These are phyloP conservation scores for Phaeosphaeria sp. DNA, from an alignment of 2,329 filamentous ascomycete species.

Conservation along the genomic window DNA sequence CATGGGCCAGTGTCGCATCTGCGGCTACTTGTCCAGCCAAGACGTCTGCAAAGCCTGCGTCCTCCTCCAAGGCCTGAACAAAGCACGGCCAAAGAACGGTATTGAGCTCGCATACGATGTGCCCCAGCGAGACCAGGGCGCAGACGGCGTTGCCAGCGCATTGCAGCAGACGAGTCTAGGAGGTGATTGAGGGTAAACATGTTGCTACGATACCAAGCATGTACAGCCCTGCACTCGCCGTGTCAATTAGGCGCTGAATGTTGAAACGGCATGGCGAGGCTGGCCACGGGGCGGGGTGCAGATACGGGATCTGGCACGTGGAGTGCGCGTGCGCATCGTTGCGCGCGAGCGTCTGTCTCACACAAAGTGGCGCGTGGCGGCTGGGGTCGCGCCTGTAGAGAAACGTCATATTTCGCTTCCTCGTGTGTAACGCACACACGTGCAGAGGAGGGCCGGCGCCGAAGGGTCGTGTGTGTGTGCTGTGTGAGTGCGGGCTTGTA, in stretches of 20 bases:
- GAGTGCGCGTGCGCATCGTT: background rate
- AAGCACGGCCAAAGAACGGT: constrained; percentile 58
- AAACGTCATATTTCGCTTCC: background rate
- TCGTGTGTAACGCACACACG: background rate
- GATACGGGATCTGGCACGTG: background rate
- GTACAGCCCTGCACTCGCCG: background rate
- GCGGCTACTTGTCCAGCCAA: constrained; percentile 96
- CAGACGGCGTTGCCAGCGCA: constrained; percentile 30
- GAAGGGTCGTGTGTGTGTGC: too few species aligned
- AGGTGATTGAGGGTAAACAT: constrained; percentile 19
- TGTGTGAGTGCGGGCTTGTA: too few species aligned
- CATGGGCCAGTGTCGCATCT: constrained; percentile 82
- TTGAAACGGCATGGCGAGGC: background rate
- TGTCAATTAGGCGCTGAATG: too few species aligned
- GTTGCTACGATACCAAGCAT: background rate
- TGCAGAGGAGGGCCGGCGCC: background rate
- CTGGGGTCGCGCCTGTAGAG: background rate
- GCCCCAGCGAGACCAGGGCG: constrained; percentile 10
- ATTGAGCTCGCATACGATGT: constrained; percentile 40
- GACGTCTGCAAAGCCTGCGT: constrained; percentile 92
- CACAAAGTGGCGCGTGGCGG: background rate
- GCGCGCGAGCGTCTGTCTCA: background rate
- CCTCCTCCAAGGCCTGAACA: constrained; percentile 88
- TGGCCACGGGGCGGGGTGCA: background rate
- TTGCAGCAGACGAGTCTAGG: constrained; percentile 28